Evolutionary conservation across 345 rosid species (phyloP).

Genomic region (Eucalyptus shirleyi): DNA sequence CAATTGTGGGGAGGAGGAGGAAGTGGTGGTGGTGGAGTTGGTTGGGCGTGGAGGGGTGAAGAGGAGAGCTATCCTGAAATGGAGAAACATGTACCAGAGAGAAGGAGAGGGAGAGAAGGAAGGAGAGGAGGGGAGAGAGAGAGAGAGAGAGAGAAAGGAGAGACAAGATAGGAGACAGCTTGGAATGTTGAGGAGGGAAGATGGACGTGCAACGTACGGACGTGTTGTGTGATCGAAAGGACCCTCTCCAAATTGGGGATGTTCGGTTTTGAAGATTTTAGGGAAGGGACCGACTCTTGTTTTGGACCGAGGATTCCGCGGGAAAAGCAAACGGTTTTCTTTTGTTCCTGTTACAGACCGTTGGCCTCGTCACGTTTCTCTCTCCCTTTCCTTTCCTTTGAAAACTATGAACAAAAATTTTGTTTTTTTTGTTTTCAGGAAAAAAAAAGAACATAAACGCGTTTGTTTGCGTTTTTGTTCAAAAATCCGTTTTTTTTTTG

Average conservation of each 20-base stretch:
- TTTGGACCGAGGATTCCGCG: not conserved
- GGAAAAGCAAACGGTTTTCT: not conserved
- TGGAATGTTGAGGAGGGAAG: not conserved
- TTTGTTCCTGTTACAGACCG: not conserved
- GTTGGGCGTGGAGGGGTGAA: not conserved
- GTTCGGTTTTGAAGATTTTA: not conserved
- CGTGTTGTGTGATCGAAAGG: not conserved
- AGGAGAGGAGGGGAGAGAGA: not conserved
- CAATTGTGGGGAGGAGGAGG: not conserved
- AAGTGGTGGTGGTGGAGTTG: not conserved
- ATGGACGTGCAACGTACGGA: not conserved
- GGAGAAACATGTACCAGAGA: not conserved
- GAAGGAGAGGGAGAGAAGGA: not conserved
- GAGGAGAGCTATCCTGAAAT: not conserved
- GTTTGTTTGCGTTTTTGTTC: no score
- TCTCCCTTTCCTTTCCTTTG: not conserved
- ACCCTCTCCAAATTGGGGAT: not conserved
- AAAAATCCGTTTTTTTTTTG: no score
- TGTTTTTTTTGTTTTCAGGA: no score
- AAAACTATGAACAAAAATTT: not conserved
- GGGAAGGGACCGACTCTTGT: not conserved
- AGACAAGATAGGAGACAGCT: not conserved
- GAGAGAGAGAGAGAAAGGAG: not conserved
- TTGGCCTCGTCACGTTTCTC: not conserved
- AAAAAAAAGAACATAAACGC: no score